Conservation (phyloP, 2,329 filamentous ascomycete species). For the Cladophialophora yegresii region DNA sequence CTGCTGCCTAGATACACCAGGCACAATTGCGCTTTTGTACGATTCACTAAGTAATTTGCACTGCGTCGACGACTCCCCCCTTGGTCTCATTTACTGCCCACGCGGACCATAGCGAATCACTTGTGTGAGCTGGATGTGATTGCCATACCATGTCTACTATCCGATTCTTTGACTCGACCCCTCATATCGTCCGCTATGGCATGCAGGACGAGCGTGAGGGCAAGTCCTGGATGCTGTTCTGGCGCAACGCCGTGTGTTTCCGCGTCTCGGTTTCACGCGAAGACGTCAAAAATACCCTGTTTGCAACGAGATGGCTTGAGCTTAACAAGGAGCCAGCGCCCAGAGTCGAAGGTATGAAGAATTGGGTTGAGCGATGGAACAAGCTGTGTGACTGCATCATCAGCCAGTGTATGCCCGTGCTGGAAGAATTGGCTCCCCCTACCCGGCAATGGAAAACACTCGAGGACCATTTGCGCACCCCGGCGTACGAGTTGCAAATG, state of each 20-base stretch:
- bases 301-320: slow-evolving; percentile 8
- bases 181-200: slow-evolving; percentile 23
- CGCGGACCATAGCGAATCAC: background rate
- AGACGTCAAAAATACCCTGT: slow-evolving; percentile 14
- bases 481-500: slow-evolving; percentile 18
- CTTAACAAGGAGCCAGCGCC: background rate
- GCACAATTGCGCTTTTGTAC: background rate
- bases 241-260: slow-evolving; percentile 13
- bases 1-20: background rate
- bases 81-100: background rate
- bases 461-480: slow-evolving; percentile 18
- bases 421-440: slow-evolving; percentile 13
- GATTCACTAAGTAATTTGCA: background rate
- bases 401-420: slow-evolving; percentile 14
- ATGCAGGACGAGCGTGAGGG: slow-evolving; percentile 19
- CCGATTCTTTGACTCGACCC: slow-evolving; percentile 19
- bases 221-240: slow-evolving; percentile 17
- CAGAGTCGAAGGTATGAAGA: background rate
- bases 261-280: slow-evolving; percentile 3
- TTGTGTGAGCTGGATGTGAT: background rate
- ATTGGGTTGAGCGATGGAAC: slow-evolving; percentile 12
- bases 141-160: slow-evolving; percentile 10
- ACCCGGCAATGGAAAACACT: slow-evolving; percentile 16
- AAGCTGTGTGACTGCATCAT: slow-evolving; percentile 20
- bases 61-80: background rate